These are phyloP conservation scores for Amanita pallidorosea DNA, from an alignment of 768 basidiomycete species.

Conservation along the genomic window DNA sequence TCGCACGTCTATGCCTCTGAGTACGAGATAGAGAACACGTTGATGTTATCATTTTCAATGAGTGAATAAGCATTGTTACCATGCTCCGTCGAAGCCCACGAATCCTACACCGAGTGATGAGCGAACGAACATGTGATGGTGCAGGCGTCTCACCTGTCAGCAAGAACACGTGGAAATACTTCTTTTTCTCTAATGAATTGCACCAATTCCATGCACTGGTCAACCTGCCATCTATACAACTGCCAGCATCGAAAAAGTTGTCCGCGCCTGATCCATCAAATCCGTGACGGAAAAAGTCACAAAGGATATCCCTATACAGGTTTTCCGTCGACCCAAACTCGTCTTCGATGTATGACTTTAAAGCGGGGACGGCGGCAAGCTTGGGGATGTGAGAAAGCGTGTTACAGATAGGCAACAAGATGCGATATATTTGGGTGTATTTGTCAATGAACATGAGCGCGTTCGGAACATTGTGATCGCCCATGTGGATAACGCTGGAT, in stretches of 20 bases:
- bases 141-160: slow-evolving; percentile 45
- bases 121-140: not conserved
- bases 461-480: slow-evolving; percentile 78
- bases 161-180: slow-evolving; percentile 72
- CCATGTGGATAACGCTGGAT: slow-evolving; percentile 83
- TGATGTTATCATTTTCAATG: not conserved
- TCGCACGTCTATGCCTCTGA: not conserved
- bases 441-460: slow-evolving; percentile 89
- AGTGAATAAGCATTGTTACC: slow-evolving; percentile 31
- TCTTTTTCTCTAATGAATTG: slow-evolving; percentile 74
- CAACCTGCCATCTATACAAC: slow-evolving; percentile 73
- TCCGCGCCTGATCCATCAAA: slow-evolving; percentile 90
- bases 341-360: slow-evolving; percentile 67
- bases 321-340: slow-evolving; percentile 75
- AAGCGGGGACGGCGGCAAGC: slow-evolving; percentile 57
- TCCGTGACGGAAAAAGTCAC: slow-evolving; percentile 81
- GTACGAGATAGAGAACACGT: too few species aligned
- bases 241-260: slow-evolving; percentile 84
- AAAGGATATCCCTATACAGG: slow-evolving; percentile 57
- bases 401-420: slow-evolving; percentile 80
- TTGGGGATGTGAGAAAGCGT: slow-evolving; percentile 62
- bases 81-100: slow-evolving; percentile 78
- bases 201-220: slow-evolving; percentile 95
- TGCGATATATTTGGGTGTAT: slow-evolving; percentile 87
- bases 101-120: slow-evolving; percentile 39